phyloP scores from a whole-genome alignment of 2,329 filamentous ascomycete species.

The Stenocarpella maydis region DNA sequence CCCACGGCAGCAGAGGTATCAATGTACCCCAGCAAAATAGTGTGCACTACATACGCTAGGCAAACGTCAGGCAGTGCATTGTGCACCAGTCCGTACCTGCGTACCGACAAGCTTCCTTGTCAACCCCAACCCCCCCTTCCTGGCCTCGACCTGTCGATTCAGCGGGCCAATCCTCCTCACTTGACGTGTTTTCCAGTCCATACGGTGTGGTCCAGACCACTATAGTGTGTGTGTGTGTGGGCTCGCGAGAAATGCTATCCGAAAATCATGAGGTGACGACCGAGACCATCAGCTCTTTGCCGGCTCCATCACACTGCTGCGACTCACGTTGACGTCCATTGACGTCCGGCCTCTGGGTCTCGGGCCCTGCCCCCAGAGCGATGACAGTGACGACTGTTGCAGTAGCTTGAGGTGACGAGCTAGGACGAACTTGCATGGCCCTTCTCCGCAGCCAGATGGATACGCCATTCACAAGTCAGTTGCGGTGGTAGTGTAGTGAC shows the following conservation, averaged over 20 bases:
- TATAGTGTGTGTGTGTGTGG: neutral
- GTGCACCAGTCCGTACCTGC: neutral
- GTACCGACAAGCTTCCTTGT: conserved; percentile 1
- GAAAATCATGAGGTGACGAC: conserved; percentile 13
- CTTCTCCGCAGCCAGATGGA: conserved; percentile 25
- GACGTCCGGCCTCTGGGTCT: conserved; percentile 10
- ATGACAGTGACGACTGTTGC: conserved; percentile 25
- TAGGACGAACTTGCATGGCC: conserved; percentile 27
- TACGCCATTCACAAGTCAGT: conserved; percentile 6
- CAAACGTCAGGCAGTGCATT: too few species aligned
- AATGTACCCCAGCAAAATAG: neutral
- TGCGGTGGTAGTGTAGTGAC: neutral
- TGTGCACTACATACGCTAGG: too few species aligned
- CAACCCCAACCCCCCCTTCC: neutral
- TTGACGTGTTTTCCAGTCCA: too few species aligned
- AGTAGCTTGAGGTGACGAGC: conserved; percentile 24
- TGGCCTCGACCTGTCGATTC: neutral
- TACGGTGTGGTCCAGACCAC: conserved; percentile 1
- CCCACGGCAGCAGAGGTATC: neutral
- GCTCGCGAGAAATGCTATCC: conserved; percentile 8
- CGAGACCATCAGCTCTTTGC: conserved; percentile 20
- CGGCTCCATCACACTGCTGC: conserved; percentile 4
- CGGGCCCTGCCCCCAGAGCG: conserved; percentile 20
- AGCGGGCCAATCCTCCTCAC: neutral
- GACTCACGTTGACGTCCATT: neutral